phyloP scores from a whole-genome alignment of 345 rosid genomes.

The Brassica nigra region DNA sequence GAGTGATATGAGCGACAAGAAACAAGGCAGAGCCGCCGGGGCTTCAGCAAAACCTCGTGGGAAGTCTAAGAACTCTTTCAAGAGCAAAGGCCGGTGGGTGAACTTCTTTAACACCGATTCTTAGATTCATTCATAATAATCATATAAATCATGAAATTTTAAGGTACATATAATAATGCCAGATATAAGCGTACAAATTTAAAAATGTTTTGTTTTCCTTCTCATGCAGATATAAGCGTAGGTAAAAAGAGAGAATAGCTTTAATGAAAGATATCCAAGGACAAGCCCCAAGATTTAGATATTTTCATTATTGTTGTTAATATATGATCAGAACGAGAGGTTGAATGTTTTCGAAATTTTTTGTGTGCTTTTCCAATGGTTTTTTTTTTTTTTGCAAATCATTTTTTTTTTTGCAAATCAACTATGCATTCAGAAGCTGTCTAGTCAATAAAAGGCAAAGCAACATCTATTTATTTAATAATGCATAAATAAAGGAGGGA shows the following conservation, averaged over 20 bases:
- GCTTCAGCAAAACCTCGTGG: conserved; percentile 42
- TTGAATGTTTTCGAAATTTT: conserved; percentile 8
- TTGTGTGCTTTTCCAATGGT: not conserved
- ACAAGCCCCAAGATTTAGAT: not conserved
- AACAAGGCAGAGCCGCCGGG: conserved; percentile 51
- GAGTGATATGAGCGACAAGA: conserved; percentile 80
- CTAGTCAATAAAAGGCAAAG: too few relatives aligned
- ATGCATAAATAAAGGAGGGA: not conserved
- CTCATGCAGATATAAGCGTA: conserved; percentile 41
- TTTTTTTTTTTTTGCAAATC: not conserved
- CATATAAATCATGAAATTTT: not conserved
- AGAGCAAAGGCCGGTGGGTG: conserved; percentile 90
- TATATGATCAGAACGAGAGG: not conserved
- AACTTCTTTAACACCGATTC: not conserved
- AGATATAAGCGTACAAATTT: not conserved
- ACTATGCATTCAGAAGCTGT: too few relatives aligned
- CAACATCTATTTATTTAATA: too few relatives aligned
- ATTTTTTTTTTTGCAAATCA: too few relatives aligned
- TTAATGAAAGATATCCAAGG: conserved; percentile 6
- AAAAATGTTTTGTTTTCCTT: not conserved
- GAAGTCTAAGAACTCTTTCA: conserved; percentile 72
- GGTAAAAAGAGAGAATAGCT: conserved; percentile 1
- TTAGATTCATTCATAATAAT: not conserved
- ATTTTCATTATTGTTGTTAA: conserved; percentile 11
- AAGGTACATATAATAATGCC: not conserved